Evolutionary conservation across 805 yeast genomes (phyloP), one percentile per base, ranked within the genome.

Genomic region (Nakazawaea ernobii): DNA sequence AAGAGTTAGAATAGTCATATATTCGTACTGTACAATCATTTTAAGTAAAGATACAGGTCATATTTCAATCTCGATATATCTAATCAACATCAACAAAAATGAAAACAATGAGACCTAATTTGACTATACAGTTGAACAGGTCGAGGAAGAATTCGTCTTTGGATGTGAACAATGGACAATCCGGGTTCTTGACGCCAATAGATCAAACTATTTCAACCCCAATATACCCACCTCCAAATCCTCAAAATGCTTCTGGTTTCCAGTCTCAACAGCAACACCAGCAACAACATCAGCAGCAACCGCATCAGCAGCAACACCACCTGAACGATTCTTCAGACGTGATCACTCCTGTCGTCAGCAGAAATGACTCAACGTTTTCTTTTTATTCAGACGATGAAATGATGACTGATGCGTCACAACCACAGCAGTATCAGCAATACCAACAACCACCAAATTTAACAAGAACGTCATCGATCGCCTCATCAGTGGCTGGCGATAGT

Each of bases 21-120:
- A 20, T 20, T 20, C 24, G 24, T 20, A 20, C 24, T 20, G 24
- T 20, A 11, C 33, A 10, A 30, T 30, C 33, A 30, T 30, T n/a
- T 30, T 11, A 30, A 30, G n/a, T 30, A 30, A 30, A 30, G n/a
- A n/a, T 30, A 30, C 33, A 30, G 13, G 35, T 13, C 35, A 32
- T 13, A 13, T 32, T 14, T 13, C 35, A 32, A 32, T 13, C 35
- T 32, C 35, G 5, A 32, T 13, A 14, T 14, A 3, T 13, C 3
- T 6, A 13, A 32, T 13, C 14, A 32, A 13, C 35, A 14, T 15
- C 24, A 11, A 26, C 28, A 14, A 43, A 42, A 32, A 51, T 51
- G 53, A 49, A 46, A 46, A 45, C 53, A 11, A 48, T 48, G 51
- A 51, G 51, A 42, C 53, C 53, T 8, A 51, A 48, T 32, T 45